Evolutionary conservation across 306 rosid species (phyloP).

Genomic region (Castanea mollissima): DNA sequence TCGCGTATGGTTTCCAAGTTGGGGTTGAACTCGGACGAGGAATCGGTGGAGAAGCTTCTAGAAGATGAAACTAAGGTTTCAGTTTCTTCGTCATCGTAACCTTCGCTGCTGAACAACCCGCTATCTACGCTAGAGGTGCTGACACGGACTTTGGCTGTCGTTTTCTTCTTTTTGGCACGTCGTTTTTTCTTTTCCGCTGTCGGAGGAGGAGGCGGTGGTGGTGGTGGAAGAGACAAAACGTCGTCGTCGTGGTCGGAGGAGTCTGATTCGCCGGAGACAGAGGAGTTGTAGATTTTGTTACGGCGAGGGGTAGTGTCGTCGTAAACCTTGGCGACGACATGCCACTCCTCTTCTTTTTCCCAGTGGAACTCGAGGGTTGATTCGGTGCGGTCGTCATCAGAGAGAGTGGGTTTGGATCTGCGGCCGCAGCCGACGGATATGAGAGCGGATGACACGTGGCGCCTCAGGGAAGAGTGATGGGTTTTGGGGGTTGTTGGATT

Average conservation of each 20-base stretch:
- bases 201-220: constrained; percentile 13
- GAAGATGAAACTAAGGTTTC: constrained; percentile 58
- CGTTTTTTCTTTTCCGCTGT: constrained; percentile 28
- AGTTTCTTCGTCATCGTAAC: constrained; percentile 40
- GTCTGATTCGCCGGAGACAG: constrained; percentile 30
- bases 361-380: constrained; percentile 24
- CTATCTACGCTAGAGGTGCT: constrained; percentile 62
- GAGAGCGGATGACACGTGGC: constrained; percentile 48
- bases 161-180: constrained; percentile 31
- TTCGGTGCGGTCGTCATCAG: constrained; percentile 33
- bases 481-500: constrained; percentile 14
- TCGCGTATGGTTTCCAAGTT: constrained; percentile 35
- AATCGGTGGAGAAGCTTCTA: constrained; percentile 47
- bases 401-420: constrained; percentile 35
- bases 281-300: constrained; percentile 49
- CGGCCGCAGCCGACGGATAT: constrained; percentile 30
- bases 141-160: constrained; percentile 28
- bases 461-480: constrained; percentile 34
- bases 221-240: constrained; percentile 25
- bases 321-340: constrained; percentile 46
- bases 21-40: constrained; percentile 24
- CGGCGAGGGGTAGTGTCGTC: constrained; percentile 33
- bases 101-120: constrained; percentile 47
- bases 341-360: constrained; percentile 46
- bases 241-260: constrained; percentile 22